Evolutionary conservation across 306 rosid genomes (phyloP).

Genomic region (Leucaena leucocephala): DNA sequence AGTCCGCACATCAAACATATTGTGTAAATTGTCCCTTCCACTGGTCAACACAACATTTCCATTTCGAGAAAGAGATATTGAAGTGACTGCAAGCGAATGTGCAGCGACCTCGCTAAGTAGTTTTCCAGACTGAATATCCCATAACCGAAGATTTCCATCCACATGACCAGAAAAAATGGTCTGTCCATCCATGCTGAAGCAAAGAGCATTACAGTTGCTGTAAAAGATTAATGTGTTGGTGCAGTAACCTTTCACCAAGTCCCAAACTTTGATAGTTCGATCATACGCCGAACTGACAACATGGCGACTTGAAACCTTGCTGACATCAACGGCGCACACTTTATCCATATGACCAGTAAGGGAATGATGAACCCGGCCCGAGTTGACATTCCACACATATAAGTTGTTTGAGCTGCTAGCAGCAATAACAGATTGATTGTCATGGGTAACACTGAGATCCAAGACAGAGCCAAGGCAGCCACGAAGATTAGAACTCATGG

Average conservation of each 20-base stretch:
- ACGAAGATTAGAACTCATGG: conserved; percentile 57
- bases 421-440: conserved; percentile 84
- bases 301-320: conserved; percentile 83
- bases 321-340: conserved; percentile 95
- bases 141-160: conserved; percentile 91
- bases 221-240: conserved; percentile 72
- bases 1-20: conserved; percentile 80
- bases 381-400: conserved; percentile 78
- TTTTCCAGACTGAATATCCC: conserved; percentile 87
- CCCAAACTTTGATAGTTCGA: conserved; percentile 97
- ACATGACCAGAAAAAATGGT: conserved; percentile 92
- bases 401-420: conserved; percentile 98
- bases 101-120: conserved; percentile 91
- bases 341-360: conserved; percentile 91
- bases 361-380: conserved; percentile 87
- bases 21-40: conserved; percentile 94
- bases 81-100: conserved; percentile 83
- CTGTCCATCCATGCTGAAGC: conserved; percentile 87
- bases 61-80: conserved; percentile 79
- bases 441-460: conserved; percentile 84
- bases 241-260: conserved; percentile 94
- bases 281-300: conserved; percentile 94
- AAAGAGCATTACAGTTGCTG: conserved; percentile 87
- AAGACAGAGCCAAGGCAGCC: conserved; percentile 97
- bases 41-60: conserved; percentile 83